These are phyloP conservation scores for Suhomyces atakaporum DNA, from an alignment of 1,139 yeast genomes.

Conservation along the genomic window DNA sequence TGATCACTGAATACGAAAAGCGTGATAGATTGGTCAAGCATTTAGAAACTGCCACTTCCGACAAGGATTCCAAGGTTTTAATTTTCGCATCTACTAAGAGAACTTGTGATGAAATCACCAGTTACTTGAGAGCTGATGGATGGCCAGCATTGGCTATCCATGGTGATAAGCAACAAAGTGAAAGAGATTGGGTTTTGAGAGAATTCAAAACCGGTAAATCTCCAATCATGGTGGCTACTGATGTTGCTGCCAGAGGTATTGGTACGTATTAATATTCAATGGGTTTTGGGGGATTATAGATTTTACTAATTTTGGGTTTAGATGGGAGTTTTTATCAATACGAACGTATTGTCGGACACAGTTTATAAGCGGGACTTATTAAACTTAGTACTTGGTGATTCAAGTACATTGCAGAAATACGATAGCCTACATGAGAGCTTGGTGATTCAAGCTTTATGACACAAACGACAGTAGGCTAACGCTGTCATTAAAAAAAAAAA, in stretches of 20 bases:
- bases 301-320: constrained; percentile 24
- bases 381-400: constrained; percentile 1
- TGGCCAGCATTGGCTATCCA: constrained; percentile 99
- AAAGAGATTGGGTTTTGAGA: constrained; percentile 96
- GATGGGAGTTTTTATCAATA: constrained; percentile 10
- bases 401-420: background rate
- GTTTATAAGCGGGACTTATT: constrained; percentile 9
- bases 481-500: constrained; percentile 4
- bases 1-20: constrained; percentile 88
- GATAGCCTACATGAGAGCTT: constrained; percentile 1
- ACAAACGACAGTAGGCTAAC: background rate
- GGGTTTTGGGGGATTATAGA: constrained; percentile 17
- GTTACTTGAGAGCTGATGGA: constrained; percentile 91
- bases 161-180: constrained; percentile 97
- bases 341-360: constrained; percentile 7
- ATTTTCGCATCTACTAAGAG: constrained; percentile 95
- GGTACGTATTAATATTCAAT: constrained; percentile 66
- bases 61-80: constrained; percentile 74
- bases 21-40: constrained; percentile 85
- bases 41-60: constrained; percentile 80
- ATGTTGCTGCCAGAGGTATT: constrained; percentile 99
- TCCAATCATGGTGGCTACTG: constrained; percentile 98
- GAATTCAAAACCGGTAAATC: constrained; percentile 92
- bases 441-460: constrained; percentile 6
- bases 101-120: constrained; percentile 94